phyloP scores from a whole-genome alignment of 2,329 filamentous ascomycete species.

The Paecilomyces formosus region DNA sequence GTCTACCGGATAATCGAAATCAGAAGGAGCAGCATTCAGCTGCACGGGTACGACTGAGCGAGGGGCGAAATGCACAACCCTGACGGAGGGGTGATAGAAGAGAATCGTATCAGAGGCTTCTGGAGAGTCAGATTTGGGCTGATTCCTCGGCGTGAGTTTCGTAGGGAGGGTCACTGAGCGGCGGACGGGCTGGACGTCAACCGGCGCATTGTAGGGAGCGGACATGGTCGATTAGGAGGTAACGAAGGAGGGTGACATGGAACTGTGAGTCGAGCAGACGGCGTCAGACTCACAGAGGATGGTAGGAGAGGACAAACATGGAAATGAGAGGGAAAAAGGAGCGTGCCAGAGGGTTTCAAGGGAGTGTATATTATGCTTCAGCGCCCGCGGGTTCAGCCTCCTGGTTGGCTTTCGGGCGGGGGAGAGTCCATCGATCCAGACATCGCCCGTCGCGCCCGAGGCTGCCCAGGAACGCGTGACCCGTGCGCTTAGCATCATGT shows the following conservation, averaged over 20 bases:
- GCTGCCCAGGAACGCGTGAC: neutral
- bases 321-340: neutral
- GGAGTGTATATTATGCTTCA: neutral
- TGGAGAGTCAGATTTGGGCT: constrained; percentile 18
- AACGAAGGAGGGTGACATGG: constrained; percentile 2
- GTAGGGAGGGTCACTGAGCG: constrained; percentile 30
- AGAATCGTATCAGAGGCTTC: constrained; percentile 41
- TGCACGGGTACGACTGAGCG: constrained; percentile 21
- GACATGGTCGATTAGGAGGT: constrained; percentile 20
- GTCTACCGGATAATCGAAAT: constrained; percentile 42
- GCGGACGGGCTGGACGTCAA: constrained; percentile 18
- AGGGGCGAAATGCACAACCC: constrained; percentile 59
- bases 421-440: neutral
- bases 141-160: constrained; percentile 21
- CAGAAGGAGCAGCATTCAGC: constrained; percentile 36
- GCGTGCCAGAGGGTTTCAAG: neutral
- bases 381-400: neutral
- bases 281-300: neutral
- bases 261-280: neutral
- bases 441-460: neutral
- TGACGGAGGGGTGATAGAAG: constrained; percentile 65
- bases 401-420: neutral
- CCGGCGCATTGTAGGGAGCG: constrained; percentile 20
- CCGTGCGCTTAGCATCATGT: neutral
- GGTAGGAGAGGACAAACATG: neutral